Conservation (phyloP, 2,329 filamentous ascomycete species). For the Aspergillus sp. region DNA sequence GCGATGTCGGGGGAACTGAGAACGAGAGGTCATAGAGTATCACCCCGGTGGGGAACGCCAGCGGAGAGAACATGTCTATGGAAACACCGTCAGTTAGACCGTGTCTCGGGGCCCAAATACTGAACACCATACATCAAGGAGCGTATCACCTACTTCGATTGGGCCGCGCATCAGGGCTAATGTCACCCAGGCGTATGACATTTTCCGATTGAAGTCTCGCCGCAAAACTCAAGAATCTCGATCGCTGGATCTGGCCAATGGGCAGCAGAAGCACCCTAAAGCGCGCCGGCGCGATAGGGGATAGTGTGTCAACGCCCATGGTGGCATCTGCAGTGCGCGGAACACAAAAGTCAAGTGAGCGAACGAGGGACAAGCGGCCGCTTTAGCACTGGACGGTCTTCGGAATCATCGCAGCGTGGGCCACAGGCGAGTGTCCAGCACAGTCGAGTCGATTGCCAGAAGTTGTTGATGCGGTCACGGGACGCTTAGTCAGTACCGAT, state of each 20-base stretch:
- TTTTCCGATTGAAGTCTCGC: constrained; percentile 68
- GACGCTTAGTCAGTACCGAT: too few species aligned
- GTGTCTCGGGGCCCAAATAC: neutral
- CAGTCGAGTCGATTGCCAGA: constrained; percentile 2
- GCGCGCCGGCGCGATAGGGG: constrained; percentile 83
- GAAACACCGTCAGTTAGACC: constrained; percentile 12
- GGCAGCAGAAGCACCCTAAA: constrained; percentile 81
- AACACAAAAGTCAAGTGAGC: constrained; percentile 18
- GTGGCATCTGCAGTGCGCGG: constrained; percentile 40
- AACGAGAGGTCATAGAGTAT: constrained; percentile 84
- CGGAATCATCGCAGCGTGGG: too few species aligned
- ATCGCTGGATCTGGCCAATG: constrained; percentile 72
- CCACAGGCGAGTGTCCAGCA: too few species aligned
- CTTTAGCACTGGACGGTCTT: too few species aligned
- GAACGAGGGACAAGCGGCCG: neutral
- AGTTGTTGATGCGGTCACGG: neutral
- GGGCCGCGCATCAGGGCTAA: constrained; percentile 73
- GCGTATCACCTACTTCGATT: constrained; percentile 62
- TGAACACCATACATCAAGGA: neutral
- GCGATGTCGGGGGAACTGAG: constrained; percentile 67
- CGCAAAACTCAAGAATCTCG: constrained; percentile 70
- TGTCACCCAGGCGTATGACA: constrained; percentile 74
- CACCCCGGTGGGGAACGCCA: constrained; percentile 75
- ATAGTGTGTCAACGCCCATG: constrained; percentile 83
- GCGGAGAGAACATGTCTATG: constrained; percentile 83